Percentiles rank a stretch among this genome's conserved stretches.
Conservation (phyloP, 2,329 filamentous ascomycete species). For the Trichophyton benhamiae region DNA sequence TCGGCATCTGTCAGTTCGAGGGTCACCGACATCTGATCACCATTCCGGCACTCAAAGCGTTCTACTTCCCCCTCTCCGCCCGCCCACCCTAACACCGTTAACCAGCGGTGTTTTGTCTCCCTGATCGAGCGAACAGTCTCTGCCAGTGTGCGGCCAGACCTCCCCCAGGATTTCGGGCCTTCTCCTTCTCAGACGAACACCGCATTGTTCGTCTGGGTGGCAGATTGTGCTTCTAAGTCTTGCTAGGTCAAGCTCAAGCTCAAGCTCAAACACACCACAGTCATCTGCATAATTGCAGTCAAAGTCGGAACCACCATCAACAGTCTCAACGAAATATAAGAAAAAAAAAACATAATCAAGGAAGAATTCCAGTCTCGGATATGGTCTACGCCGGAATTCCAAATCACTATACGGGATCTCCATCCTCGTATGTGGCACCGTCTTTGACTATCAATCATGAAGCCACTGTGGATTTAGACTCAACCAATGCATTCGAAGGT, state of each 20-base stretch:
- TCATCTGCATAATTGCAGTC: constrained; percentile 8
- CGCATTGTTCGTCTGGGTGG: constrained; percentile 93
- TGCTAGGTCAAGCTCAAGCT: constrained; percentile 18
- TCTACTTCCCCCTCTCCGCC: constrained; percentile 69
- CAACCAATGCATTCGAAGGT: constrained; percentile 92
- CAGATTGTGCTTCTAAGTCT: constrained; percentile 75
- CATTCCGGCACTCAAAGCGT: constrained; percentile 76
- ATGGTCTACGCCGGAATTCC: constrained; percentile 80
- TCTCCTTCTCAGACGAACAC: constrained; percentile 87
- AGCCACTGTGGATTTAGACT: constrained; percentile 84
- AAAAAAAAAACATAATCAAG: not conserved
- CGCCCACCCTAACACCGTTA: constrained; percentile 79
- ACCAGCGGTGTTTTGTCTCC: constrained; percentile 36
- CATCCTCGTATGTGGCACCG: constrained; percentile 64
- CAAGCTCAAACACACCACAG: not conserved
- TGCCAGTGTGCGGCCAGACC: no score
- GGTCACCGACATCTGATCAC: constrained; percentile 52
- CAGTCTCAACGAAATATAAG: not conserved
- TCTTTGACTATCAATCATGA: constrained; percentile 95
- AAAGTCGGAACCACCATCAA: not conserved
- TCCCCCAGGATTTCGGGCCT: constrained; percentile 55
- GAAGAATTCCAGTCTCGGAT: constrained; percentile 35
- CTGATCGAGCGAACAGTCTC: not conserved
- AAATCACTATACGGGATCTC: constrained; percentile 68
- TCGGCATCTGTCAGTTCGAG: constrained; percentile 66